phyloP scores from a whole-genome alignment of 2,329 filamentous ascomycete genomes.

The Daldinia eschscholtzii region DNA sequence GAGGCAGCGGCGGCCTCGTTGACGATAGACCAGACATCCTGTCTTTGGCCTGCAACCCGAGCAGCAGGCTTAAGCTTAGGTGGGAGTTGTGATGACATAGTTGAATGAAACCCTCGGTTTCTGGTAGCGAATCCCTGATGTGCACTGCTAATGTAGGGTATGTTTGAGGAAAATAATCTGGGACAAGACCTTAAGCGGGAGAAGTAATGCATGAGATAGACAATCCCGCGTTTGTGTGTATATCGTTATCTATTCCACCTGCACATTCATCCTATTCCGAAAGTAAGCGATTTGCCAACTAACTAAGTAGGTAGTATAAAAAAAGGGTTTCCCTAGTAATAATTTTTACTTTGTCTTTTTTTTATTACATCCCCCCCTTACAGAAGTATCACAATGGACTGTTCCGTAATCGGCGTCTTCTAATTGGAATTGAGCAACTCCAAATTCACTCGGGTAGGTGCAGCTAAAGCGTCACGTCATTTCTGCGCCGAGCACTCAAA shows the following conservation, averaged over 20 bases:
- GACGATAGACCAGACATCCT: slow-evolving; percentile 72
- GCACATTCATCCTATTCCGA: background rate
- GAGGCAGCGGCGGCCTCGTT: slow-evolving; percentile 74
- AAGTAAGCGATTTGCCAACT: background rate
- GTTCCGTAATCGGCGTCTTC: slow-evolving; percentile 42
- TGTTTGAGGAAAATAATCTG: slow-evolving; percentile 15
- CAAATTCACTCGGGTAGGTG: background rate
- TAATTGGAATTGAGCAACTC: slow-evolving; percentile 20
- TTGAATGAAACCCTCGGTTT: slow-evolving; percentile 49
- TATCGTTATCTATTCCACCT: background rate
- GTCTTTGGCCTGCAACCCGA: slow-evolving; percentile 62
- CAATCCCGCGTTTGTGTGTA: background rate
- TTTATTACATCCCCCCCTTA: slow-evolving; percentile 10
- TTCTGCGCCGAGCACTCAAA: slow-evolving; percentile 33
- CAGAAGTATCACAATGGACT: background rate
- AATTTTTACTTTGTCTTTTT: slow-evolving; percentile 9
- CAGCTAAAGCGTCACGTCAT: slow-evolving; percentile 41
- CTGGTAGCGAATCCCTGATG: slow-evolving; percentile 16
- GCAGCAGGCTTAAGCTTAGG: slow-evolving; percentile 65
- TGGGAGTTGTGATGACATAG: slow-evolving; percentile 57
- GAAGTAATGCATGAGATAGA: slow-evolving; percentile 44
- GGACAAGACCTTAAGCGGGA: slow-evolving; percentile 29
- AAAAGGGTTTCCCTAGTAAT: background rate
- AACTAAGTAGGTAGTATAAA: background rate
- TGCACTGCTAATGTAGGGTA: slow-evolving; percentile 11